These are phyloP conservation scores for Penicillium nordicum DNA, from an alignment of 2,329 filamentous ascomycete species.

Conservation along the genomic window DNA sequence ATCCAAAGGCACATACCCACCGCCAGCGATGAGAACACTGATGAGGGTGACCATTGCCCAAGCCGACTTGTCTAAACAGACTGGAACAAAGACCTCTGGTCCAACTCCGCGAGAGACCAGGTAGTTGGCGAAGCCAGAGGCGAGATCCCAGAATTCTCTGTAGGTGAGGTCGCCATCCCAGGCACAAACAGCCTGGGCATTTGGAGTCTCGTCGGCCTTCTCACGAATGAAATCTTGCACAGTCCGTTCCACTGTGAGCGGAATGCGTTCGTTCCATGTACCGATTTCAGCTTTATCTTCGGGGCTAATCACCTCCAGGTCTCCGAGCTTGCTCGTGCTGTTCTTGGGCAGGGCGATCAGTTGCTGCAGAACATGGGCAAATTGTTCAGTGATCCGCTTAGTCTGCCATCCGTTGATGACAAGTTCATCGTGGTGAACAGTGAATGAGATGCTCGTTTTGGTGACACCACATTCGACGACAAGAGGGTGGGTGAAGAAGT, in stretches of 20 bases:
- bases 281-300: constrained; percentile 33
- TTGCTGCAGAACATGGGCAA: constrained; percentile 40
- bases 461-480: constrained; percentile 62
- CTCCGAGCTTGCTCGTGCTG: constrained; percentile 23
- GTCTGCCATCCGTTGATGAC: constrained; percentile 53
- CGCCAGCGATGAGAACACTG: constrained; percentile 34
- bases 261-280: constrained; percentile 31
- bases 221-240: constrained; percentile 35
- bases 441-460: constrained; percentile 54
- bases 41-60: constrained; percentile 35
- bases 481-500: constrained; percentile 58
- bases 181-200: constrained; percentile 33
- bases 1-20: constrained; percentile 35
- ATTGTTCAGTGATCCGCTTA: constrained; percentile 53
- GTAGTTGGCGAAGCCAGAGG: constrained; percentile 31
- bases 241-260: constrained; percentile 26
- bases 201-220: constrained; percentile 22
- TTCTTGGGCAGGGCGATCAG: constrained; percentile 27
- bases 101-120: constrained; percentile 32
- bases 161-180: constrained; percentile 39
- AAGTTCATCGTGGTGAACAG: constrained; percentile 64
- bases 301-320: constrained; percentile 33
- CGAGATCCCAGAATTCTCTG: constrained; percentile 27
- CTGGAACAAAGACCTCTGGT: constrained; percentile 31
- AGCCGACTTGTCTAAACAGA: constrained; percentile 36